Base-by-base conservation (phyloP, 1,284 basidiomycete species). In the Moniliophthora roreri region DNA sequence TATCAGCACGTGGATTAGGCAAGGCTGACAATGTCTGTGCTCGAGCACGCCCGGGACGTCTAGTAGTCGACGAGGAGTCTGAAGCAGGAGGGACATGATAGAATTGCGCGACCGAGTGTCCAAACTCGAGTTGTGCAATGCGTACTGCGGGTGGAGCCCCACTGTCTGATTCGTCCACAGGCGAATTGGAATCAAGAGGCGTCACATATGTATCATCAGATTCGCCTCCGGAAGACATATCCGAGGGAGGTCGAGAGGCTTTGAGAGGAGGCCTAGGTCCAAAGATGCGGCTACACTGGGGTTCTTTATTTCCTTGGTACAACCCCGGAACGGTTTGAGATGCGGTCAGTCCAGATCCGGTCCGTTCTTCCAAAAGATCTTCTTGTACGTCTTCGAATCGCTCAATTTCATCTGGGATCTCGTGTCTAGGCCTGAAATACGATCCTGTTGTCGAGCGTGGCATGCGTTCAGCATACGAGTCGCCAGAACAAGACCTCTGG, bases 321-420 rank as follows among this genome's bases (percentile, higher is more conserved):
- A 55, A 24, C 15, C 40, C 38, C 7, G 45, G 34, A 26, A 50
- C 37, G 13, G 38, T 11, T 15, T 6, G 26, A 21, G 28, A 53
- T 35, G 28, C 42, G 26, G 24, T 38, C 5, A 10, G 11, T 35
- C n/a, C 7, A 20, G 15, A 15, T 28, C 45, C 49, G 9, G n/a
- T 20, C 11, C 16, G 32, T 13, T 15, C 18, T 24, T 36, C 26
- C n/a, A 51, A 49, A 21, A 16, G 28, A 39, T 45, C 40, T 11
- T 20, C 24, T n/a, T n/a, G n/a, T n/a, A n/a, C n/a, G n/a, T n/a
- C n/a, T 5, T 38, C 34, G 6, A 18, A 23, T 5, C 21, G 11
- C 39, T 60, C 59, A 11, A 60, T 35, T 28, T 58, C 50, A 36
- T 56, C 59, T 8, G 57, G 57, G 15, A 57, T 60, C 7, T 56